Percentiles rank a stretch among this genome's conserved stretches.
Evolutionary conservation across 129 eudicot species (phyloP).

Genomic region (Arctium lappa): DNA sequence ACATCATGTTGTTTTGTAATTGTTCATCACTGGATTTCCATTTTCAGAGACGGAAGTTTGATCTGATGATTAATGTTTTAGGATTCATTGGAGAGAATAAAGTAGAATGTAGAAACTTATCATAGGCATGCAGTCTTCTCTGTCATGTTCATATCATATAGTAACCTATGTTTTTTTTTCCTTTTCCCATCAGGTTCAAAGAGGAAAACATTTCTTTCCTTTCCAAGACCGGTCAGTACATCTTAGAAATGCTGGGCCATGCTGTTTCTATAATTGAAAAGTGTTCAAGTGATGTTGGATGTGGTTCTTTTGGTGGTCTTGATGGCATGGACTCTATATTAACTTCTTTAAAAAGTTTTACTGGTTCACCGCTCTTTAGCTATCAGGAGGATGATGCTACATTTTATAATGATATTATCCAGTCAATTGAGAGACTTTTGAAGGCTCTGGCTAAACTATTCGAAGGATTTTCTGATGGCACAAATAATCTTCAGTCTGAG

Average conservation of each 20-base stretch:
- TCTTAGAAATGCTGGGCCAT: constrained; percentile 54
- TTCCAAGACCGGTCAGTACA: constrained; percentile 41
- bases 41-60: neutral
- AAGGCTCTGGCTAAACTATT: constrained; percentile 53
- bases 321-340: constrained; percentile 41
- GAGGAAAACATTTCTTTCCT: constrained; percentile 54
- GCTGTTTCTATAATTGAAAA: constrained; percentile 58
- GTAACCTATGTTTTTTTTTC: neutral
- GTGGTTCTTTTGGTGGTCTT: constrained; percentile 43
- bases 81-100: neutral
- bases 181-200: constrained; percentile 42
- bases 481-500: constrained; percentile 30
- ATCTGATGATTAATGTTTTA: neutral
- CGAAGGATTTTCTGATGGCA: constrained; percentile 46
- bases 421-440: constrained; percentile 57
- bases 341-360: constrained; percentile 56
- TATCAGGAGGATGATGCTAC: constrained; percentile 28
- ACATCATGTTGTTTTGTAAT: neutral
- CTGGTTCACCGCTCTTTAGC: constrained; percentile 53
- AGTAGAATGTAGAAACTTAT: neutral
- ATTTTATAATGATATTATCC: constrained; percentile 34
- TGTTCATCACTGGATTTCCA: neutral
- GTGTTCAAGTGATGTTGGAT: constrained; percentile 34
- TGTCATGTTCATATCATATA: constrained; percentile 8
- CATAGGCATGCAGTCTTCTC: constrained; percentile 4